Evolutionary conservation across 2,329 filamentous ascomycete species (phyloP), one percentile per base, ranked within the genome.

Genomic region (Coniochaeta sp.): DNA sequence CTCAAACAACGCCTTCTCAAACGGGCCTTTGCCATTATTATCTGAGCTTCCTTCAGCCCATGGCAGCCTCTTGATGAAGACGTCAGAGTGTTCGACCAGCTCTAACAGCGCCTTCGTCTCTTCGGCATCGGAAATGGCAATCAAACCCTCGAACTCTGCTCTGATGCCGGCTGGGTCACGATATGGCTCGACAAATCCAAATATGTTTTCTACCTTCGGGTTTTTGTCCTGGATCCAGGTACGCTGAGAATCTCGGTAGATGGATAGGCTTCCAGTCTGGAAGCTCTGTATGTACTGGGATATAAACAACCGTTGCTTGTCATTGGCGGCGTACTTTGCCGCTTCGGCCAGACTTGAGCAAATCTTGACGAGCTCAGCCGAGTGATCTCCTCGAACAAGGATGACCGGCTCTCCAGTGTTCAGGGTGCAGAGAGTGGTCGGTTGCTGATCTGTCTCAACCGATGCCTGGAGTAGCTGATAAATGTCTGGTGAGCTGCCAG

Each of bases 1-100:
- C 12, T 87, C 71, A 63, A 90, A 90, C 50, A 81, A 78, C 60
- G 82, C 79, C 61, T 88, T 89, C 65, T 90, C 86, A 61, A 89
- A 90, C 0, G 79, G 79, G 8, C 71, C 71, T 52, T 70, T 74
- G 0, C 66, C 65, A 40, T 64, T 60, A 53, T 68, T 69, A 9
- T 65, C 62, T 4, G 53, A 7, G 3, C 73, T 71, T 30, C 27
- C 27, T 30, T 30, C 27, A 9, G 75, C 71, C 86, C 86, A 90
- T 1, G 86, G 86, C 2, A 89, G 70, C 50, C 81, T 78, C 2
- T 80, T 78, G 47, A 90, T 89, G 65, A 87, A 83, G 50, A 71
- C 73, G 24, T 80, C 76, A 1, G 86, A 85, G 40, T 77, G 77
- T 24, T 81, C 75, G 4, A 88, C 85, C 2, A 89, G 70, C 57